Conservation (phyloP, 129 eudicot genomes). For the Chrysanthemum makinoi region DNA sequence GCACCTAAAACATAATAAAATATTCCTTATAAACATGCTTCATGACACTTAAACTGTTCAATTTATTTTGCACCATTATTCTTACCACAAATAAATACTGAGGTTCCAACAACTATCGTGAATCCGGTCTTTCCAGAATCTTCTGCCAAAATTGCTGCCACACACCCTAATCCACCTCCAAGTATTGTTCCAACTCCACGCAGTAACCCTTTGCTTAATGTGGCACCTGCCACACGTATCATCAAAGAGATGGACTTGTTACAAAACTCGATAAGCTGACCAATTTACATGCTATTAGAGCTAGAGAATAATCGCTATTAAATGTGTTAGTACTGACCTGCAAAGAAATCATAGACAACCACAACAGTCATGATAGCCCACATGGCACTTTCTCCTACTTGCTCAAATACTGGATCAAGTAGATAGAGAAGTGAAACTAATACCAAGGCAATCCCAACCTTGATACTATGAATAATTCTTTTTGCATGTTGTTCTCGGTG, state of each 20-base stretch:
- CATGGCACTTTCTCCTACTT: constrained; percentile 78
- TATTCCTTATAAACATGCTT: constrained; percentile 10
- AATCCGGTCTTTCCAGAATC: constrained; percentile 51
- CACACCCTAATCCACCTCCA: constrained; percentile 77
- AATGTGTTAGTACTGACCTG: constrained; percentile 39
- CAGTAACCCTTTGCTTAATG: constrained; percentile 75
- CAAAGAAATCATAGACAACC: constrained; percentile 70
- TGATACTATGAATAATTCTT: constrained; percentile 56
- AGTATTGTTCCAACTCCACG: constrained; percentile 68
- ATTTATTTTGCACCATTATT: background rate
- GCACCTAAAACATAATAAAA: constrained; percentile 42
- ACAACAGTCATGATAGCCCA: constrained; percentile 98
- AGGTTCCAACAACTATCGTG: constrained; percentile 44
- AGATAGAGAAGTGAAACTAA: constrained; percentile 67
- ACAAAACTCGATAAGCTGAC: background rate
- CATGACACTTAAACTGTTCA: background rate
- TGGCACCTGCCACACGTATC: constrained; percentile 59
- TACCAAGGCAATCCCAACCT: constrained; percentile 73
- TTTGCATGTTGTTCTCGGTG: constrained; percentile 22
- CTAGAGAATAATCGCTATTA: background rate
- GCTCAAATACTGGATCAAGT: constrained; percentile 61
- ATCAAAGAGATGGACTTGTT: constrained; percentile 7
- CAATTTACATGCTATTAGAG: background rate
- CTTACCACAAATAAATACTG: constrained; percentile 64
- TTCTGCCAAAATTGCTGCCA: constrained; percentile 59